Base-by-base conservation (phyloP, 2,329 filamentous ascomycete genomes). In the Claviceps sp. region DNA sequence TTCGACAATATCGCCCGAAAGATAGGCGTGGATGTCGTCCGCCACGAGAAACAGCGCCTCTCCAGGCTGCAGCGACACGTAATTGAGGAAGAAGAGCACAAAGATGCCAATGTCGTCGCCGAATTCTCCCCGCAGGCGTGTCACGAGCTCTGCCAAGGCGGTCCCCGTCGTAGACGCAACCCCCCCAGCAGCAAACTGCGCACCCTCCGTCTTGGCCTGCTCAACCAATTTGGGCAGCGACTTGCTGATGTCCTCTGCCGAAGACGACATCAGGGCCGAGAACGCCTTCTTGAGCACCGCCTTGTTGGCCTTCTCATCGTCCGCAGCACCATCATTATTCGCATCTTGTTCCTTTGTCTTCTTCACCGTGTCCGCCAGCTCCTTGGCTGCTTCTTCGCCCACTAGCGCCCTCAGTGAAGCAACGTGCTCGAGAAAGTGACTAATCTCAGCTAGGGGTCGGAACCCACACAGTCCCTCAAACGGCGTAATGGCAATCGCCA, bases 381-480 rank as follows among this genome's bases (percentile, higher is more conserved):
- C 70, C 26, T 74, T 70, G 38, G 83, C 80, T 40, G 74, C 77
- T 2, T 78, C 74, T 36, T 82, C 78, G 30, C 86, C 85, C 4
- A 91, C 78, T 1, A 93, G 71, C 20, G 74, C 70, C 48, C 79
- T 78, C 50, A 93, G 68, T 1, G 85, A 72, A 9, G 69, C 60
- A 1, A 78, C 63, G 1, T 61, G 66, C 48, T 81, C 71, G 36
- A 95, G 74, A 67, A 97, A 97, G 66, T 95, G 87, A 0, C 82
- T 76, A 56, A 97, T 93, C 70, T 98, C 90, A 5, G 72, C 74
- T 22, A 96, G 74, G 0, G 93, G 93, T 9, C 93, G 81, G 75
- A 98, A 98, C 37, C 93, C 93, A 62, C 93, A 98, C 37, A 98
- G 79, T 0, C 93, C 93, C 65, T 97, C 91, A 59, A 98, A 98